Base-by-base conservation (phyloP, 2,329 filamentous ascomycete species). In the Cercospora berteroae region DNA sequence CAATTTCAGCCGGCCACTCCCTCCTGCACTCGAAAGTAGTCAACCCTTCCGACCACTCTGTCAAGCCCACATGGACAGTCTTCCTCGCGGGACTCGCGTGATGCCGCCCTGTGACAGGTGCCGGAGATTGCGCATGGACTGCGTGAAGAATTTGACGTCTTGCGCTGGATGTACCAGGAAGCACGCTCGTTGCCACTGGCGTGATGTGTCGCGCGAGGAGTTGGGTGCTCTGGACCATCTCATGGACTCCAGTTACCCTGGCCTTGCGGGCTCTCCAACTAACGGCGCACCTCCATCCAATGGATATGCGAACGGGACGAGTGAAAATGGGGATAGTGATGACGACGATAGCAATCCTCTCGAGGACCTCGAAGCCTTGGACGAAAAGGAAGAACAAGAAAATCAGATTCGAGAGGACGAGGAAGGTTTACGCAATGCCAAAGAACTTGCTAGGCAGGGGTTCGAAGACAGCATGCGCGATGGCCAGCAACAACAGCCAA, bases 91-190 rank as follows among this genome's bases (percentile, higher is more conserved):
- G 3, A 90, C 93, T 64, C 83, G 87, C 5, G 91, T 96, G 59
- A 80, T 87, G n/a, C 93, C 93, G 9, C 91, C 92, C 0, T 96
- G 93, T 76, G 93, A 96, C 77, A 85, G 92, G 42, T 96, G 93
- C 77, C 86, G 93, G 55, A 85, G 93, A 31, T 82, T 96, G 16
- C 89, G 91, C 71, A 91, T 93, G 81, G 88, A 92, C 66, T 96
- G 93, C 69, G 82, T 94, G 58, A 96, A 96, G 79, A 91, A 96
- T 70, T 83, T 95, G 44, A 96, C 92, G 0, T 92, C 92, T 8
- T 96, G 93, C 75, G 88, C 90, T 78, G 92, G 92, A 23, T 96
- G 93, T 78, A 96, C 93, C 0, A 94, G 92, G 77, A 96, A 96
- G 77, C 93, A 96, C 77, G 92, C 92, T 20, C 94, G 93, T 74